Evolutionary conservation across 2,329 filamentous ascomycete genomes (phyloP).

Genomic region (Lasiodiplodia sp.): DNA sequence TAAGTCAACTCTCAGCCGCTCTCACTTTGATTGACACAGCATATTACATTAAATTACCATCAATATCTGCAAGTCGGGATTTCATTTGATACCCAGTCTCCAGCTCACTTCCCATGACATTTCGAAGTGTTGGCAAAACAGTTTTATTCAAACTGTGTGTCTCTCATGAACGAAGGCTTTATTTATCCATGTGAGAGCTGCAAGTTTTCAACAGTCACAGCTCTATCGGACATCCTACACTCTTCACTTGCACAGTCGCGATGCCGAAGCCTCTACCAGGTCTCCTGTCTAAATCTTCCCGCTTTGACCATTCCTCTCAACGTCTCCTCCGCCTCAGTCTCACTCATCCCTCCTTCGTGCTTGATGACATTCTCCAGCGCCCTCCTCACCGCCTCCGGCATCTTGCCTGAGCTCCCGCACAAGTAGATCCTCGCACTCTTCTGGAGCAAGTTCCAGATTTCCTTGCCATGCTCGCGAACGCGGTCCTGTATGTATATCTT

Average conservation of each 20-base stretch:
- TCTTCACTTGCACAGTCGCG: background rate
- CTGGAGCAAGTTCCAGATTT: constrained; percentile 62
- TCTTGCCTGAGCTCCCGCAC: constrained; percentile 70
- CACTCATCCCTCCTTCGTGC: constrained; percentile 47
- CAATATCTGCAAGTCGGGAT: no score
- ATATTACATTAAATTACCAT: no score
- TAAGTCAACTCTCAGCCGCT: no score
- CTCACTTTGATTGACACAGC: no score
- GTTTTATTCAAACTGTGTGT: no score
- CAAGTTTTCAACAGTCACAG: background rate
- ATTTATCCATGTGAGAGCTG: background rate
- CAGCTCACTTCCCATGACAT: no score
- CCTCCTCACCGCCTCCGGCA: constrained; percentile 74
- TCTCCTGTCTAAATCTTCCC: constrained; percentile 72
- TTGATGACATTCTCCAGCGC: constrained; percentile 69
- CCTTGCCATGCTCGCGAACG: constrained; percentile 58
- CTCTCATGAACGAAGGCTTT: no score
- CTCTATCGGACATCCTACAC: background rate
- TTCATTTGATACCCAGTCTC: no score
- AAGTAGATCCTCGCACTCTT: constrained; percentile 63
- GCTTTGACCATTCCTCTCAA: constrained; percentile 66
- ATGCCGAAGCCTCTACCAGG: constrained; percentile 60
- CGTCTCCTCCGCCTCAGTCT: constrained; percentile 63
- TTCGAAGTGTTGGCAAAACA: no score
- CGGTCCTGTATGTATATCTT: constrained; percentile 75